Percentiles rank a stretch among this genome's conserved stretches.
Evolutionary conservation across 2,329 filamentous ascomycete genomes (phyloP).

Genomic region (Metarhizium humberi): DNA sequence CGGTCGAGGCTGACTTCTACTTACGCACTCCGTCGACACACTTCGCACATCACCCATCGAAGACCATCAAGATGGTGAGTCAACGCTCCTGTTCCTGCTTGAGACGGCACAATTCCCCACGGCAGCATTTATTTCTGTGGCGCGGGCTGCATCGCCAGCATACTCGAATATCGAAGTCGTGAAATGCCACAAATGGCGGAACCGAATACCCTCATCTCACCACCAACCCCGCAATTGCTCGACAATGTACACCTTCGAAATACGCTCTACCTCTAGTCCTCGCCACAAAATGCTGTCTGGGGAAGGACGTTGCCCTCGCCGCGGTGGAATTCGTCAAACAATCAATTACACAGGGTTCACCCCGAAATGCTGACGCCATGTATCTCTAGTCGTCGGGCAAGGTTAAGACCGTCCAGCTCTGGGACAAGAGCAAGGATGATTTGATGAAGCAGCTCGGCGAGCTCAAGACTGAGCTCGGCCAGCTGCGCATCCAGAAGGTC

Average conservation of each 20-base stretch:
- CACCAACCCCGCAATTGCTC: not conserved
- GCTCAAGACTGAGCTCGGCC: constrained; percentile 91
- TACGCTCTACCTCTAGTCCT: not conserved
- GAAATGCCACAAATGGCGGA: not conserved
- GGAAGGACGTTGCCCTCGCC: not conserved
- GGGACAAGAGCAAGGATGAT: constrained; percentile 99
- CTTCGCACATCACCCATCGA: constrained; percentile 30
- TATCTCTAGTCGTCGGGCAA: constrained; percentile 39
- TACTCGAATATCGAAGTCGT: not conserved
- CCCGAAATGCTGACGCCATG: not conserved
- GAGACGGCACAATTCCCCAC: not conserved
- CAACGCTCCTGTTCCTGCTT: constrained; percentile 9
- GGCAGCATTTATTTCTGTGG: not conserved
- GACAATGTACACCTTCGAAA: not conserved
- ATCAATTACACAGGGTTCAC: not conserved
- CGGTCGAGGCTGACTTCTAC: constrained; percentile 24
- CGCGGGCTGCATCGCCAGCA: not conserved
- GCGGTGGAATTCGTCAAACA: not conserved
- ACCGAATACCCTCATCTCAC: not conserved
- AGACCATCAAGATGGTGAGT: constrained; percentile 42
- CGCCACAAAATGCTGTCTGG: not conserved
- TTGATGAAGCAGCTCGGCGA: constrained; percentile 90
- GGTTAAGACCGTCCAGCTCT: constrained; percentile 95
- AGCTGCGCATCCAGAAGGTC: constrained; percentile 98
- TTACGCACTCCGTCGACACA: constrained; percentile 28